phyloP scores from a whole-genome alignment of 2,329 filamentous ascomycete genomes.

The Aspergillus melleus region DNA sequence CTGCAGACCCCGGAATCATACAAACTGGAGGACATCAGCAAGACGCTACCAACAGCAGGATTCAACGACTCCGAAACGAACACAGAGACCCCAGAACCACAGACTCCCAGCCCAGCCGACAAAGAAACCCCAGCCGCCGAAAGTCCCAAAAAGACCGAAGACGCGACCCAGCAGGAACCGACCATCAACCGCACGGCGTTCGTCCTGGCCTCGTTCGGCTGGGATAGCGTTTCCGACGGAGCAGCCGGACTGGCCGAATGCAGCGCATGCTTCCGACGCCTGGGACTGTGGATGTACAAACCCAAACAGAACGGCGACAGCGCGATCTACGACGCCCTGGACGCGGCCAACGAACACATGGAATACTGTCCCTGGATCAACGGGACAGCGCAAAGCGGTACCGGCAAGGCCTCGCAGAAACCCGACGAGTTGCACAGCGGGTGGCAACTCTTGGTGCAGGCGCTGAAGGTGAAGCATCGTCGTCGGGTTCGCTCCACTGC shows the following conservation, averaged over 20 bases:
- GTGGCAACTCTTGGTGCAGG: constrained; percentile 47
- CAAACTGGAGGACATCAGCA: constrained; percentile 31
- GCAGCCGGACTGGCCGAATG: constrained; percentile 70
- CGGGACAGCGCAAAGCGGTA: constrained; percentile 58
- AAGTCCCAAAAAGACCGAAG: constrained; percentile 3
- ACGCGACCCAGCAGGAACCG: constrained; percentile 11
- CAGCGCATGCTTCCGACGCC: constrained; percentile 78
- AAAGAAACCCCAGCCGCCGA: neutral
- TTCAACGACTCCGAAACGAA: constrained; percentile 16
- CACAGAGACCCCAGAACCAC: constrained; percentile 18
- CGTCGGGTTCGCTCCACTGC: constrained; percentile 29
- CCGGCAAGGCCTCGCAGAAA: constrained; percentile 31
- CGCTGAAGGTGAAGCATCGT: constrained; percentile 42
- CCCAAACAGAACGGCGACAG: constrained; percentile 61
- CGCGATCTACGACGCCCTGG: constrained; percentile 53
- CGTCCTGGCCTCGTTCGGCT: constrained; percentile 70
- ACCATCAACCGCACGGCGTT: constrained; percentile 63
- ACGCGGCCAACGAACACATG: constrained; percentile 71
- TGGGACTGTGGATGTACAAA: constrained; percentile 93
- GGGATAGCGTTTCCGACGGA: constrained; percentile 58
- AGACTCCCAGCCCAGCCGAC: constrained; percentile 7
- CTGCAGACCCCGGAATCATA: constrained; percentile 34
- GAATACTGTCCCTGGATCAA: constrained; percentile 84
- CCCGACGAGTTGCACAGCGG: constrained; percentile 40
- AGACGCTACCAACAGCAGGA: constrained; percentile 29